Percentiles rank a stretch among this genome's conserved stretches.
Evolutionary conservation across 129 eudicot genomes (phyloP).

Genomic region (Apium graveolens): DNA sequence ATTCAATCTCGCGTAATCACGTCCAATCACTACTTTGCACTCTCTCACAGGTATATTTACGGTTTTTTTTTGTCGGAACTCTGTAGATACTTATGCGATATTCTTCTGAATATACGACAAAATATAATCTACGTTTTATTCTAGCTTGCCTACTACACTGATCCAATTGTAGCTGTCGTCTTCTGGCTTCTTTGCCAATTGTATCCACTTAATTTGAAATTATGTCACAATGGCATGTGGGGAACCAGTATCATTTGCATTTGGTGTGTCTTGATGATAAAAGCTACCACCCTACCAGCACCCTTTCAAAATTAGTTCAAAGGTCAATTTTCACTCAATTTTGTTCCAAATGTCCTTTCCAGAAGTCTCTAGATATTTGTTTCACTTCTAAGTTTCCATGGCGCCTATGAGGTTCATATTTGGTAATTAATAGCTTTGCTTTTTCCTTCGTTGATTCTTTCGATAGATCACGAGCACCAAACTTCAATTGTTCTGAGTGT

Average conservation of each 20-base stretch:
- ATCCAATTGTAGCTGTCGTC: neutral
- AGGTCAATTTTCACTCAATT: neutral
- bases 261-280: neutral
- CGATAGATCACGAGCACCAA: too few species aligned
- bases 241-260: neutral
- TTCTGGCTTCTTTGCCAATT: neutral
- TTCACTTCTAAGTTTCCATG: too few species aligned
- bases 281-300: neutral
- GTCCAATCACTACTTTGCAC: slow-evolving; percentile 79
- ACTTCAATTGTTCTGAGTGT: neutral
- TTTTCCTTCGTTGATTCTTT: too few species aligned
- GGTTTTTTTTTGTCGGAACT: neutral
- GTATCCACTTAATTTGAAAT: neutral
- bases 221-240: neutral
- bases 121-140: neutral
- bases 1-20: slow-evolving; percentile 83
- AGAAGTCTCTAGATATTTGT: neutral
- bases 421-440: slow-evolving; percentile 1
- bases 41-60: slow-evolving; percentile 65
- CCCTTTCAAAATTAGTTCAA: slow-evolving; percentile 1
- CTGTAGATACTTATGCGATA: neutral
- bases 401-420: neutral
- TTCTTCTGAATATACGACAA: neutral
- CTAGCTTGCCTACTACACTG: neutral
- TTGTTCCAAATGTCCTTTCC: slow-evolving; percentile 9